phyloP scores from a whole-genome alignment of 106 monocot genomes.

The Chionographis japonica region DNA sequence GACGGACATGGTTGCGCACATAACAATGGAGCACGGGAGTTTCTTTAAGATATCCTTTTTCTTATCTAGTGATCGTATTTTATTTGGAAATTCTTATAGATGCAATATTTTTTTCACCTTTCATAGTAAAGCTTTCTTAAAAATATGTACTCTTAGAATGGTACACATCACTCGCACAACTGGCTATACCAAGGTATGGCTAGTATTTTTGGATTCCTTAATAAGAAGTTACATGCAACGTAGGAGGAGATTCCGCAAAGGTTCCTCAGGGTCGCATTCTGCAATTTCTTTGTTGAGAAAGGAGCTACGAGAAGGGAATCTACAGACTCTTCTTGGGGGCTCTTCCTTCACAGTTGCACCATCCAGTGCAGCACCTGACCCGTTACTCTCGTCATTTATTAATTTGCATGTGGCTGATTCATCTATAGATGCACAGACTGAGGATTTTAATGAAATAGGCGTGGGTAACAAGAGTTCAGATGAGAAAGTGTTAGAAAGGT shows the following conservation, averaged over 20 bases:
- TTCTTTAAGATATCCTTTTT: slow-evolving; percentile 42
- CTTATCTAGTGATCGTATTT: background rate
- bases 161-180: no score
- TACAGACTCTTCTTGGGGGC: slow-evolving; percentile 14
- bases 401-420: no score
- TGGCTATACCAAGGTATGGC: background rate
- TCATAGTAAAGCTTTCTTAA: background rate
- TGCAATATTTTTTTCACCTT: background rate
- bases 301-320: slow-evolving; percentile 43
- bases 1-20: slow-evolving; percentile 25
- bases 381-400: no score
- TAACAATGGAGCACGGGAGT: slow-evolving; percentile 25
- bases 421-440: no score
- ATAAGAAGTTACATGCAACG: slow-evolving; percentile 41
- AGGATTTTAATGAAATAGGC: no score
- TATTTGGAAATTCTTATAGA: background rate
- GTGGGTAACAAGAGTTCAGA: no score
- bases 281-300: slow-evolving; percentile 48
- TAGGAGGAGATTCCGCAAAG: slow-evolving; percentile 39
- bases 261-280: slow-evolving; percentile 37
- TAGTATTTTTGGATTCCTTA: slow-evolving; percentile 25
- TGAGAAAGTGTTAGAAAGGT: no score
- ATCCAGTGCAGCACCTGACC: no score
- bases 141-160: background rate
- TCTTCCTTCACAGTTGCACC: no score